Percentiles rank a stretch among this genome's conserved stretches.
These are phyloP conservation scores for Noccaea caerulescens DNA, from an alignment of 345 rosid species.

Conservation along the genomic window DNA sequence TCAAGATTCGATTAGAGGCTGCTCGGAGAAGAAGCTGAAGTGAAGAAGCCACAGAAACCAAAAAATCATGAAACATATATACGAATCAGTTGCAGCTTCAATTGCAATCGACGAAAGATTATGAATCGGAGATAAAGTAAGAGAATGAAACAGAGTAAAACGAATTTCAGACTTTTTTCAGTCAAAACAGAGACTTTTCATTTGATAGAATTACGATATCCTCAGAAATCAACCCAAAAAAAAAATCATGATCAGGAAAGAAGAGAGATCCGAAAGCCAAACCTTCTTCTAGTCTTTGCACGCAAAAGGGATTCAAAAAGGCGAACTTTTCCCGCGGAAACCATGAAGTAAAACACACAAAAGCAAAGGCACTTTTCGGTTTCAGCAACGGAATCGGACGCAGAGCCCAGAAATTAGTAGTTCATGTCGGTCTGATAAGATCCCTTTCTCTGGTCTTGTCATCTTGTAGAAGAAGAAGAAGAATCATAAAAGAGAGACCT, in stretches of 20 bases:
- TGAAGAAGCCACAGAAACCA: constrained; percentile 2
- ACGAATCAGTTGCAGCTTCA: neutral
- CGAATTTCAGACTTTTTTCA: neutral
- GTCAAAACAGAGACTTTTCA: neutral
- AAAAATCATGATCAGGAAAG: neutral
- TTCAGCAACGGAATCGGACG: constrained; percentile 21
- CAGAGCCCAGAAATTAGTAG: constrained; percentile 26
- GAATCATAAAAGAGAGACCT: constrained; percentile 30
- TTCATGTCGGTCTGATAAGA: constrained; percentile 14
- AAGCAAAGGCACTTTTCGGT: constrained; percentile 22
- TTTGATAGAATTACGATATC: neutral
- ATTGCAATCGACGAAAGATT: neutral
- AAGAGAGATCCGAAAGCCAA: neutral
- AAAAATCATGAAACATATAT: neutral
- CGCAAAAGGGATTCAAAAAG: constrained; percentile 12
- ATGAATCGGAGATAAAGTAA: neutral
- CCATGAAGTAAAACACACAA: neutral
- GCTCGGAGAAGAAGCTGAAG: constrained; percentile 24
- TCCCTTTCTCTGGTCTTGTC: constrained; percentile 16
- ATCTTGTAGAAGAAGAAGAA: constrained; percentile 27
- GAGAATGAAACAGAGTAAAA: constrained; percentile 3
- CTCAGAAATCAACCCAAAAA: constrained; percentile 3
- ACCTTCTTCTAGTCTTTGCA: constrained; percentile 30
- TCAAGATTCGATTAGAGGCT: constrained; percentile 30
- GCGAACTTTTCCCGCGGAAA: constrained; percentile 36